Evolutionary conservation across 306 rosid genomes (phyloP), one percentile per base, ranked within the genome.

Genomic region (Vachellia pachyceras): DNA sequence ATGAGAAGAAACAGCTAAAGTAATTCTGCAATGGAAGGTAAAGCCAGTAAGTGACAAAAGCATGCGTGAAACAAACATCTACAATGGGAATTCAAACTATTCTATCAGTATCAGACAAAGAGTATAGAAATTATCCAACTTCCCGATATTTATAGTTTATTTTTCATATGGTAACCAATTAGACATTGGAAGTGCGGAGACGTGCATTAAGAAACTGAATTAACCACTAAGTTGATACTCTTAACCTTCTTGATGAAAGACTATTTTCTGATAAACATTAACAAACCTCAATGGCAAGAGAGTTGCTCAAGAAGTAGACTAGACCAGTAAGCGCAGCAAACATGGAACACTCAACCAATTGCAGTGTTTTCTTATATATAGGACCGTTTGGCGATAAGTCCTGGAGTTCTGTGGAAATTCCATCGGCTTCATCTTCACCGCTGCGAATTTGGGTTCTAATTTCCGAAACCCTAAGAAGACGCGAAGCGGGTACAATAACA

Each of bases 261-360:
- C 80, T 76, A 44, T 14, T 68, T 71, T 41, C 17, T 18, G 5
- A 80, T 36, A 64, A 25, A 42, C 22, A 46, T 41, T 3, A 55
- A 82, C 90, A 46, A 84, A 95, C 97, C 97, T 95, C 98, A 72
- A 95, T 90, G 41, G 94, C 90, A 17, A 95, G 96, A 23, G 99
- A 90, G 85, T 88, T 95, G 88, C 99, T 95, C 88, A 93, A 85
- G 88, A 95, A 93, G 73, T 91, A 95, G 70, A 95, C 99, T 86
- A 95, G 84, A 47, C 99, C 99, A 36, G 95, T 89, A 65, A 95
- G 97, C 3, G 99, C 97, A 50, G 99, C 94, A 68, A 93, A 92
- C 99, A 95, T 95, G 85, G 99, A 91, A 82, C 99, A 95, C 88
- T 95, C 99, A 66, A 95, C 99, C 91, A 95, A 69, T 45, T 93